A percentile compares a stretch with the other conserved stretches of the same genome.
These are phyloP conservation scores for Penicillium coprophilum DNA, from an alignment of 495 filamentous ascomycete species.

Conservation along the genomic window DNA sequence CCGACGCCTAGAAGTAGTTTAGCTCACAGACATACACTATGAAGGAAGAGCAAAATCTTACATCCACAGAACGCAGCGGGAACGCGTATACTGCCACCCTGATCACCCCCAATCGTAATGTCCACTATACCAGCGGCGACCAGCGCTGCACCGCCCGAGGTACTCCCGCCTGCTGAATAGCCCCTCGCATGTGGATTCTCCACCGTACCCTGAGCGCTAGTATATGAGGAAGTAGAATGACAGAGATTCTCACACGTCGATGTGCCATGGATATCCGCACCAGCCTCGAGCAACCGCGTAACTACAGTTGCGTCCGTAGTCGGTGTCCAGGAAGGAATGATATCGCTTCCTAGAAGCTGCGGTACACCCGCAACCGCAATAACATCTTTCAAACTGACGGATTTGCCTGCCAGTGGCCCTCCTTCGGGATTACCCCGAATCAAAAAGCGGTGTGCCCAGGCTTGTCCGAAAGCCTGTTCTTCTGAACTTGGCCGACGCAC, in stretches of 20 bases:
- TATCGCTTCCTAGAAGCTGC: slow-evolving; percentile 37
- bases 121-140: slow-evolving; percentile 52
- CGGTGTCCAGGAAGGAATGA: slow-evolving; percentile 41
- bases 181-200: slow-evolving; percentile 51
- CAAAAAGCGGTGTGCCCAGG: slow-evolving; percentile 35
- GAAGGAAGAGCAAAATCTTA: slow-evolving; percentile 12
- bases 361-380: slow-evolving; percentile 44
- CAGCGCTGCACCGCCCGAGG: slow-evolving; percentile 55
- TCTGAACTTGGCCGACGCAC: slow-evolving; percentile 28
- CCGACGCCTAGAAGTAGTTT: slow-evolving; percentile 34
- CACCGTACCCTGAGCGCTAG: slow-evolving; percentile 49
- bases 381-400: slow-evolving; percentile 62
- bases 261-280: slow-evolving; percentile 42
- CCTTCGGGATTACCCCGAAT: slow-evolving; percentile 31
- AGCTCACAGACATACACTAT: background rate
- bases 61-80: slow-evolving; percentile 51
- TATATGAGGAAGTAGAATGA: slow-evolving; percentile 43
- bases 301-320: slow-evolving; percentile 47
- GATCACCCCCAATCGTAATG: slow-evolving; percentile 58
- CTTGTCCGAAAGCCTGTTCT: slow-evolving; percentile 34
- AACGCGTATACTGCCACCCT: slow-evolving; percentile 61
- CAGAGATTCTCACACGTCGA: slow-evolving; percentile 52
- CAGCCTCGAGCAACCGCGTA: slow-evolving; percentile 47
- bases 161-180: slow-evolving; percentile 56
- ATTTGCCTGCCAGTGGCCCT: slow-evolving; percentile 78